These are phyloP conservation scores for Elymus sibiricus DNA, from an alignment of 176 grass and related monocot genomes.

Conservation along the genomic window DNA sequence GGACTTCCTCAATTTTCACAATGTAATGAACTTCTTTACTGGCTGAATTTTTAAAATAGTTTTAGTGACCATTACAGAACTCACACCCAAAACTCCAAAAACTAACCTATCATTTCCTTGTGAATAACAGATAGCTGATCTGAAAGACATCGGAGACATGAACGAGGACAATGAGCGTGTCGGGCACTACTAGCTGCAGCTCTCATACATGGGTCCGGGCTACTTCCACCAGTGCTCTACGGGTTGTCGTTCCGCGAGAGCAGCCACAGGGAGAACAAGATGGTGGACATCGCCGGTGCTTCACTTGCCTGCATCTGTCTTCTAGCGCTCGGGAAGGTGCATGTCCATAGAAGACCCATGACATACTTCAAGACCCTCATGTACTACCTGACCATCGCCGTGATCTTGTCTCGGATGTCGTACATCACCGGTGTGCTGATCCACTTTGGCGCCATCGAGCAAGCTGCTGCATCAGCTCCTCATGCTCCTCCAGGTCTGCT, in stretches of 20 bases:
- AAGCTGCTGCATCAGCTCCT: no score
- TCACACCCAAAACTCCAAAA: no score
- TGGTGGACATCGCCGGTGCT: conserved; percentile 41
- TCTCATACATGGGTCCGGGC: conserved; percentile 71
- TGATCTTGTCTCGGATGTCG: conserved; percentile 52
- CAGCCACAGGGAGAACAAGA: conserved; percentile 56
- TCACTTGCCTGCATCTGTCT: conserved; percentile 58
- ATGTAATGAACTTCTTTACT: no score
- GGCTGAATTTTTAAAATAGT: no score
- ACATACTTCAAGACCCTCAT: conserved; percentile 55
- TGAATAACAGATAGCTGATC: no score
- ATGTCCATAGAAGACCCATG: conserved; percentile 34
- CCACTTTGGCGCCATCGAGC: background rate
- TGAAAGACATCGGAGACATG: no score
- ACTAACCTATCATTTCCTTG: no score
- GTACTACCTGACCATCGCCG: conserved; percentile 55
- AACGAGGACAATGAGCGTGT: no score
- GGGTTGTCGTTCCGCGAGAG: conserved; percentile 57
- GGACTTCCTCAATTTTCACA: no score
- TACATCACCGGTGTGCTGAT: conserved; percentile 60
- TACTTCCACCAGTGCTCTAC: conserved; percentile 66
- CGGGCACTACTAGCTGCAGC: no score
- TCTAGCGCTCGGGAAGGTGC: conserved; percentile 66
- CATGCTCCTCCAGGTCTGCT: no score
- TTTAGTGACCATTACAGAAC: no score